Evolutionary conservation across 208 protist species (phyloP).

Genomic region (Crithidia brevicula): DNA sequence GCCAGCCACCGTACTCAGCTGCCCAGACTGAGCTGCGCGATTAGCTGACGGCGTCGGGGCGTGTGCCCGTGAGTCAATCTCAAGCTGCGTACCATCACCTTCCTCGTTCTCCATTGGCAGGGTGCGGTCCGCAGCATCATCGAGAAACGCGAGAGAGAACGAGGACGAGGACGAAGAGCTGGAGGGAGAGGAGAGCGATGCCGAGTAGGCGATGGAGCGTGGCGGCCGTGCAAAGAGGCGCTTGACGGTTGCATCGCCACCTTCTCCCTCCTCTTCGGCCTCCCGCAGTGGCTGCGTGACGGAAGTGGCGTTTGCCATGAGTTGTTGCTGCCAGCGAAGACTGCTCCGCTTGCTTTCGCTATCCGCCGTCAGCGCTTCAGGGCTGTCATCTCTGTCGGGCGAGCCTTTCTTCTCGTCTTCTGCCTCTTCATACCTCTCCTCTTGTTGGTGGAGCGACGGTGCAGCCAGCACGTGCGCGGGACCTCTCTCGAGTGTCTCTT

Average conservation of each 20-base stretch:
- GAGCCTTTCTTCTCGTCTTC: neutral
- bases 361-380: slow-evolving; percentile 36
- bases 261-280: neutral
- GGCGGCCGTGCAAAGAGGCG: slow-evolving; percentile 4
- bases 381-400: slow-evolving; percentile 12
- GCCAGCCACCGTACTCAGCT: neutral
- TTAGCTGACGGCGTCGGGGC: no score
- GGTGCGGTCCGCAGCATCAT: neutral
- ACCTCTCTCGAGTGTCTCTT: no score
- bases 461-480: no score
- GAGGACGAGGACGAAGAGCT: neutral
- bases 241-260: neutral
- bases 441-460: neutral
- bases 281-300: slow-evolving; percentile 12
- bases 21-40: no score
- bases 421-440: neutral
- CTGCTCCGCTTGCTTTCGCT: slow-evolving; percentile 38
- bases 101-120: slow-evolving; percentile 6
- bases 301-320: slow-evolving; percentile 8
- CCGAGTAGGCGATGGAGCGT: slow-evolving; percentile 4
- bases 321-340: slow-evolving; percentile 25
- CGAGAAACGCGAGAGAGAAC: neutral
- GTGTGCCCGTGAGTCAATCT: no score
- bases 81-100: neutral
- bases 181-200: neutral